These are phyloP conservation scores for Persicaria tinctoria DNA, from an alignment of 148 eudicot genomes.

Conservation along the genomic window DNA sequence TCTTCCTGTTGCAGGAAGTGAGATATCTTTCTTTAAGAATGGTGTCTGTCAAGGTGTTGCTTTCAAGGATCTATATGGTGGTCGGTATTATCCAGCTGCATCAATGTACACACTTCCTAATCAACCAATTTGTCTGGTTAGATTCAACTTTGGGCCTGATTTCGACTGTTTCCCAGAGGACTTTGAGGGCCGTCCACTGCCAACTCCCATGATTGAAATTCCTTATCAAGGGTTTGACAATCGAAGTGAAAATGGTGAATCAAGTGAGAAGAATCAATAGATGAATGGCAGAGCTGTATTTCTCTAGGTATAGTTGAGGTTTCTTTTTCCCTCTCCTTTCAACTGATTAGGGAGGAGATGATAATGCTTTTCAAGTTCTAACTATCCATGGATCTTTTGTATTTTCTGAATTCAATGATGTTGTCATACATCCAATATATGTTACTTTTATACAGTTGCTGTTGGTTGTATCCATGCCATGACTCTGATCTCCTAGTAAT, in stretches of 20 bases:
- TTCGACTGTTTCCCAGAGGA: slow-evolving; percentile 74
- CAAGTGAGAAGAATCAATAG: slow-evolving; percentile 57
- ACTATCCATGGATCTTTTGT: too few relatives aligned
- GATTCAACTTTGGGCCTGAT: slow-evolving; percentile 96
- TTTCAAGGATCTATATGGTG: slow-evolving; percentile 74
- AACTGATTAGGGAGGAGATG: too few relatives aligned
- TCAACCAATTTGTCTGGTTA: slow-evolving; percentile 79
- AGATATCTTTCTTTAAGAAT: slow-evolving; percentile 84
- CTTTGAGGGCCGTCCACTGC: slow-evolving; percentile 66
- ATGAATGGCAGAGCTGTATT: not conserved
- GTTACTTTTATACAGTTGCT: too few relatives aligned
- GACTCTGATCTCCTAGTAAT: too few relatives aligned
- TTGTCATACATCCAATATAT: too few relatives aligned
- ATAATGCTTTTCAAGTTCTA: too few relatives aligned
- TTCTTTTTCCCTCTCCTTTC: too few relatives aligned
- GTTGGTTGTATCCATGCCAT: too few relatives aligned
- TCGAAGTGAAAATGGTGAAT: slow-evolving; percentile 69
- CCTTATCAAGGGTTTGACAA: slow-evolving; percentile 74
- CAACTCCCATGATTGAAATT: slow-evolving; percentile 89
- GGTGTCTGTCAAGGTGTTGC: slow-evolving; percentile 90
- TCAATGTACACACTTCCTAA: slow-evolving; percentile 97
- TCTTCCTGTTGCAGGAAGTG: slow-evolving; percentile 67
- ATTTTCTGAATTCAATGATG: too few relatives aligned
- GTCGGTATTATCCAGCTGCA: slow-evolving; percentile 92
- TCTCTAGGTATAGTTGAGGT: not conserved